Conservation (phyloP, 768 basidiomycete species). For the Russula griseocarnosa region DNA sequence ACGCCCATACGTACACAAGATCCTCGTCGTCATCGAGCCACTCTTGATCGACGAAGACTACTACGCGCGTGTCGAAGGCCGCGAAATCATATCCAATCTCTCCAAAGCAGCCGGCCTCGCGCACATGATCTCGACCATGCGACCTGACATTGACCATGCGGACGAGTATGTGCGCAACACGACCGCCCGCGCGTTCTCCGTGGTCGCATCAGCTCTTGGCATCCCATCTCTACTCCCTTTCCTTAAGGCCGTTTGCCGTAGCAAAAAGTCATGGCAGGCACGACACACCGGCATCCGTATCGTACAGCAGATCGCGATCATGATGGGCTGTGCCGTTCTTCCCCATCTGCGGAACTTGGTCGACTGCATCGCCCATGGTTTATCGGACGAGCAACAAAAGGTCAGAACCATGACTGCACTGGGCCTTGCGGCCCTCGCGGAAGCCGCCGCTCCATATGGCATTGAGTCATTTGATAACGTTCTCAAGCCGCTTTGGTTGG, state of each 20-base stretch:
- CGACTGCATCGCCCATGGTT: constrained; percentile 89
- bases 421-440: constrained; percentile 88
- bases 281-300: constrained; percentile 99
- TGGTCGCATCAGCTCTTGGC: constrained; percentile 96
- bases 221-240: constrained; percentile 97
- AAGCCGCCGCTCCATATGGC: constrained; percentile 97
- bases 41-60: constrained; percentile 98
- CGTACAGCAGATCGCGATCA: constrained; percentile 98
- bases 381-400: constrained; percentile 94
- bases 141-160: constrained; percentile 98
- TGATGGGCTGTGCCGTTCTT: constrained; percentile 99
- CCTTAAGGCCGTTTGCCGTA: constrained; percentile 96
- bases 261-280: constrained; percentile 99
- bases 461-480: constrained; percentile 99
- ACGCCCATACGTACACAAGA: constrained; percentile 98
- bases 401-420: constrained; percentile 95
- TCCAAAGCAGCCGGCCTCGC: constrained; percentile 98
- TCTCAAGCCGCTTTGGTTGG: constrained; percentile 88
- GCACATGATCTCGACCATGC: constrained; percentile 99
- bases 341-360: constrained; percentile 96
- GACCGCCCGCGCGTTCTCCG: constrained; percentile 97
- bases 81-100: constrained; percentile 97
- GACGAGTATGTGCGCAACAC: constrained; percentile 99
- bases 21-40: constrained; percentile 98
- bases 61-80: constrained; percentile 94